A percentile compares a stretch with the other conserved stretches of the same genome.
phyloP scores from a whole-genome alignment of 768 basidiomycete genomes.

The Boletus insuetus region DNA sequence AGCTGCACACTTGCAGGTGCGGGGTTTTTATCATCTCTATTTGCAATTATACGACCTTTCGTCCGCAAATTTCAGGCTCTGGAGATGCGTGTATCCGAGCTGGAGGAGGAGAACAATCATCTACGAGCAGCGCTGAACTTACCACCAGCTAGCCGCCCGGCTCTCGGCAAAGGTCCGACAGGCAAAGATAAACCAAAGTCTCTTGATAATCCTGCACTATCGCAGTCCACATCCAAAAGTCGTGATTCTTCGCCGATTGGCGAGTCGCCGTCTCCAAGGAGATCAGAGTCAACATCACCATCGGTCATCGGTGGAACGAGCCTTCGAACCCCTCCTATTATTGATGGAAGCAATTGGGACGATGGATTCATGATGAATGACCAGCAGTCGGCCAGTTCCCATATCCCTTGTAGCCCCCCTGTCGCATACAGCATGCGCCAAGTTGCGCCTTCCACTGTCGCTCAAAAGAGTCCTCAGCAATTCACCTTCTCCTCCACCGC shows the following conservation, averaged over 20 bases:
- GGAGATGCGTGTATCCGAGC: conserved; percentile 74
- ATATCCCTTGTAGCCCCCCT: conserved; percentile 40
- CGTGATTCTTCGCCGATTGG: conserved; percentile 66
- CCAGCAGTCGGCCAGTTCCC: conserved; percentile 33
- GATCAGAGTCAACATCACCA: conserved; percentile 35
- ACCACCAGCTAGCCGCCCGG: conserved; percentile 67
- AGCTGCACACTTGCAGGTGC: conserved; percentile 81
- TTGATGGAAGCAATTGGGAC: conserved; percentile 54
- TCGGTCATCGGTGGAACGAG: conserved; percentile 30
- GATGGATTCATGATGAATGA: conserved; percentile 54
- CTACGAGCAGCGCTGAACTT: conserved; percentile 71
- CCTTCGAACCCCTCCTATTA: conserved; percentile 42
- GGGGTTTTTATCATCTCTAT: conserved; percentile 34
- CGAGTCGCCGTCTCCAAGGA: conserved; percentile 44
- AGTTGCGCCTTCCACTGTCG: conserved; percentile 43
- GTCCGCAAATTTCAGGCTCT: conserved; percentile 53
- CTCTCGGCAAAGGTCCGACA: conserved; percentile 82
- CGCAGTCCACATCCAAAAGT: conserved; percentile 48
- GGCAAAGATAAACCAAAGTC: conserved; percentile 78
- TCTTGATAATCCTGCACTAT: conserved; percentile 34
- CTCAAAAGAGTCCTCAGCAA: conserved; percentile 46
- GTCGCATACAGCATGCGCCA: conserved; percentile 44
- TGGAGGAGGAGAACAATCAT: conserved; percentile 80
- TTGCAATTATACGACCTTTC: conserved; percentile 40
- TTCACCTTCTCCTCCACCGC: conserved; percentile 39